Percentiles rank a stretch among this genome's conserved stretches.
Evolutionary conservation across 441 rosid genomes (phyloP).

Genomic region (Adansonia madagascariensis): DNA sequence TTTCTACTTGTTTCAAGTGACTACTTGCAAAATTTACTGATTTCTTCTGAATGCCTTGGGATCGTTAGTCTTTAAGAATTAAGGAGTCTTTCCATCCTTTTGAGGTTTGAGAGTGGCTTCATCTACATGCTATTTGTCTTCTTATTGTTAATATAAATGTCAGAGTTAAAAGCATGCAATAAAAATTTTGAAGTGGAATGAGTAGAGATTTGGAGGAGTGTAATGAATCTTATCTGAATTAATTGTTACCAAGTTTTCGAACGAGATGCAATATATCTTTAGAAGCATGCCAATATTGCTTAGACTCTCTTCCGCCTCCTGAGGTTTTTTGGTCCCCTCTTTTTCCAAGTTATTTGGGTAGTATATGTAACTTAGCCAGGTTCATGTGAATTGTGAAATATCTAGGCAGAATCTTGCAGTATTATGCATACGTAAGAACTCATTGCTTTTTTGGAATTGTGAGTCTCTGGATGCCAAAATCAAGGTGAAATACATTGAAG

Average conservation of each 20-base stretch:
- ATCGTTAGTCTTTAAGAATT: neutral
- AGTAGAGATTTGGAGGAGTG: neutral
- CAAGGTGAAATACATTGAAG: neutral
- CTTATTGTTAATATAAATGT: neutral
- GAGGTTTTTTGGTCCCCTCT: neutral
- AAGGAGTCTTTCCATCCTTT: neutral
- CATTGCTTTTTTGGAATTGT: neutral
- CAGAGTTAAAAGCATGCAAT: neutral
- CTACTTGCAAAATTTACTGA: neutral
- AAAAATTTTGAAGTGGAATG: neutral
- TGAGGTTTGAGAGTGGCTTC: neutral
- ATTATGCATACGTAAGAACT: neutral
- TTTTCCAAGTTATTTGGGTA: neutral
- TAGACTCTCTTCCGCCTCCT: neutral
- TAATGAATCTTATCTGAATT: neutral
- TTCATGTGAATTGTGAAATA: neutral
- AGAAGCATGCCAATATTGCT: neutral
- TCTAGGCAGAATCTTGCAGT: neutral
- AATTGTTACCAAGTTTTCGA: neutral
- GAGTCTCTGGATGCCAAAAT: neutral
- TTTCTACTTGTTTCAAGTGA: neutral
- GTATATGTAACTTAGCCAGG: neutral
- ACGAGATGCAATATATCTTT: neutral
- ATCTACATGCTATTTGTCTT: neutral
- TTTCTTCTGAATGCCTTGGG: neutral